Percentiles rank a stretch among this genome's conserved stretches.
These are phyloP conservation scores for Podospora conica DNA, from an alignment of 495 filamentous ascomycete species.

Conservation along the genomic window DNA sequence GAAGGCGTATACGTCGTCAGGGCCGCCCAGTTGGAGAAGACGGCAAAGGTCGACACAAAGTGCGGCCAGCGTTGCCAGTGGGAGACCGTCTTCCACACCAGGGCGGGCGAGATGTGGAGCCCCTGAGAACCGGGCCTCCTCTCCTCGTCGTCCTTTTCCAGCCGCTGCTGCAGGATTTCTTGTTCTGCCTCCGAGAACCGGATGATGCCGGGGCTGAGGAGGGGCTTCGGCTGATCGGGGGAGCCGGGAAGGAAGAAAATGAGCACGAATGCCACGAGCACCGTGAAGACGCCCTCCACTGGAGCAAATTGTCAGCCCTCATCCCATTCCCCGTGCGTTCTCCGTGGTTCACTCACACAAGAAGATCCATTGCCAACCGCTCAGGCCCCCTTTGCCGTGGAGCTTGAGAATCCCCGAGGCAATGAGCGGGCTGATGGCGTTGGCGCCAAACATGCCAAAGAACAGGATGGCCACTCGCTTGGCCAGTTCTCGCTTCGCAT, in stretches of 20 bases:
- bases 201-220: neutral
- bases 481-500: neutral
- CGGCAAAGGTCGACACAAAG: constrained; percentile 36
- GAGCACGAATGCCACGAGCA: neutral
- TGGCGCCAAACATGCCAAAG: constrained; percentile 37
- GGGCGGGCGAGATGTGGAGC: constrained; percentile 35
- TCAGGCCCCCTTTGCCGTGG: neutral
- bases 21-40: constrained; percentile 42
- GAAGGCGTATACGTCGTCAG: constrained; percentile 31
- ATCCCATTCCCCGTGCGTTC: neutral
- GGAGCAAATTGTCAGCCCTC: neutral
- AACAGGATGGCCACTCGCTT: constrained; percentile 43
- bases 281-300: neutral
- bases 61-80: constrained; percentile 40
- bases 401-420: constrained; percentile 46
- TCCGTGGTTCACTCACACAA: neutral
- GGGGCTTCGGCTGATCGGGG: neutral
- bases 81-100: constrained; percentile 40
- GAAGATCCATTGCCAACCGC: neutral
- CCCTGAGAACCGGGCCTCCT: constrained; percentile 28
- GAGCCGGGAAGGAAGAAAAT: neutral
- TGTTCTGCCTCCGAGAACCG: neutral
- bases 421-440: constrained; percentile 41
- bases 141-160: neutral
- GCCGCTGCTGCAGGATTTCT: neutral